phyloP scores from a whole-genome alignment of 306 rosid genomes.

The Cicer pinnatifidum region DNA sequence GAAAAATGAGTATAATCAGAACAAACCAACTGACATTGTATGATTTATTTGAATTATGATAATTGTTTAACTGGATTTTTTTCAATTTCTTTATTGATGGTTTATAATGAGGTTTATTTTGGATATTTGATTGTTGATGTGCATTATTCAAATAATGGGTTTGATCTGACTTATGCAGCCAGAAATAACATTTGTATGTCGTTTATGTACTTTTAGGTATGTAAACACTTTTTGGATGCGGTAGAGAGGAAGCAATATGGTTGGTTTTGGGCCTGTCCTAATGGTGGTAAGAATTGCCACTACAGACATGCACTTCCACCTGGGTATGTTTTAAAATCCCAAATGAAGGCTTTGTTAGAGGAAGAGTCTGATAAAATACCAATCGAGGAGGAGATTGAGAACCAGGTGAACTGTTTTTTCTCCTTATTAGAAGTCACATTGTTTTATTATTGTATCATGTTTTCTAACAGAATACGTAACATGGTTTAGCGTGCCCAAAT shows the following conservation, averaged over 20 bases:
- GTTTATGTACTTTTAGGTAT: conserved; percentile 49
- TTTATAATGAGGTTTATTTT: background rate
- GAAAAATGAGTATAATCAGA: conserved; percentile 78
- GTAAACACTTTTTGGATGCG: conserved; percentile 72
- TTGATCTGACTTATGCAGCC: conserved; percentile 4
- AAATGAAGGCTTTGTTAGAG: conserved; percentile 93
- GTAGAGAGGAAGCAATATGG: conserved; percentile 98
- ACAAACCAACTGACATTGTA: conserved; percentile 97
- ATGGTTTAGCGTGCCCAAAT: conserved; percentile 75
- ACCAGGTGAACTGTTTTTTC: conserved; percentile 59
- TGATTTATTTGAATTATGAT: conserved; percentile 42
- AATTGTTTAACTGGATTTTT: conserved; percentile 6
- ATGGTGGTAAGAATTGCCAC: conserved; percentile 89
- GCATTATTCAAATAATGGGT: conserved; percentile 33
- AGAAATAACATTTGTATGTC: background rate
- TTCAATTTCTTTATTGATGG: background rate
- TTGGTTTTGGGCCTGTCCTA: conserved; percentile 95
- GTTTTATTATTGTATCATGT: conserved; percentile 19
- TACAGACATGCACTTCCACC: conserved; percentile 98
- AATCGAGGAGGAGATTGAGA: conserved; percentile 92
- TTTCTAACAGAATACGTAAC: conserved; percentile 37
- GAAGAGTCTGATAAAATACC: conserved; percentile 74
- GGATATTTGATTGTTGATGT: conserved; percentile 3
- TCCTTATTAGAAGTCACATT: background rate
- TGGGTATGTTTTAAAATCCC: conserved; percentile 91